These are phyloP conservation scores for Fusarium illudens DNA, from an alignment of 2,329 filamentous ascomycete genomes.

Conservation along the genomic window DNA sequence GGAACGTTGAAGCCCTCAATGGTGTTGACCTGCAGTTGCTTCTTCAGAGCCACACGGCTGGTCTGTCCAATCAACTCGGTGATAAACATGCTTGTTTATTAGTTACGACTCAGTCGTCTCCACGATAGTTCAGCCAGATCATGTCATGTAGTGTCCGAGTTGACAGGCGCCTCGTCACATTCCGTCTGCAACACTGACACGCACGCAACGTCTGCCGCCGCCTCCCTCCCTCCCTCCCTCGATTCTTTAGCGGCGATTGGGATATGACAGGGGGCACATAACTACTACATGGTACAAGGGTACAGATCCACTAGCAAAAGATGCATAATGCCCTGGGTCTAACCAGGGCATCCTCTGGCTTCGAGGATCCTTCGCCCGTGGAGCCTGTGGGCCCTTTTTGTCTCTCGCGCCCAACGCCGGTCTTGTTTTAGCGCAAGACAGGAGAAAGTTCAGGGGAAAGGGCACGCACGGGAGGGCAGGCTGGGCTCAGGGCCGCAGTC, in stretches of 20 bases:
- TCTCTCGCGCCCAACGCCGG: neutral
- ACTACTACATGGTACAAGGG: too few relatives aligned
- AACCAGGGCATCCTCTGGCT: neutral
- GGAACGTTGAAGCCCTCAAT: too few relatives aligned
- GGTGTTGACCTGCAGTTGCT: too few relatives aligned
- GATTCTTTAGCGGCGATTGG: neutral
- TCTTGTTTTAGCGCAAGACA: conserved; percentile 1
- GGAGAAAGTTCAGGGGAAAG: neutral
- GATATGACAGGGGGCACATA: neutral
- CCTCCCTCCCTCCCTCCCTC: neutral
- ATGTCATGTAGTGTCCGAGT: neutral
- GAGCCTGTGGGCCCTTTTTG: neutral
- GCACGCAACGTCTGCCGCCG: neutral
- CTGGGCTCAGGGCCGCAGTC: neutral
- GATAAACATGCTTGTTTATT: neutral
- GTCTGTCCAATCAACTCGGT: neutral
- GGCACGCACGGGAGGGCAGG: neutral
- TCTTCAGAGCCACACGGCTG: neutral
- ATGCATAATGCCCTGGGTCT: conserved; percentile 1
- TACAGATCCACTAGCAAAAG: neutral
- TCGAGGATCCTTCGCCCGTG: neutral
- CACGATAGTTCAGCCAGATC: neutral
- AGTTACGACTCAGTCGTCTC: neutral
- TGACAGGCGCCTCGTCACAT: neutral
- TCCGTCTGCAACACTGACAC: neutral